These are phyloP conservation scores for Solanum pimpinellifolium DNA, from an alignment of 257 asterid species.

Conservation along the genomic window DNA sequence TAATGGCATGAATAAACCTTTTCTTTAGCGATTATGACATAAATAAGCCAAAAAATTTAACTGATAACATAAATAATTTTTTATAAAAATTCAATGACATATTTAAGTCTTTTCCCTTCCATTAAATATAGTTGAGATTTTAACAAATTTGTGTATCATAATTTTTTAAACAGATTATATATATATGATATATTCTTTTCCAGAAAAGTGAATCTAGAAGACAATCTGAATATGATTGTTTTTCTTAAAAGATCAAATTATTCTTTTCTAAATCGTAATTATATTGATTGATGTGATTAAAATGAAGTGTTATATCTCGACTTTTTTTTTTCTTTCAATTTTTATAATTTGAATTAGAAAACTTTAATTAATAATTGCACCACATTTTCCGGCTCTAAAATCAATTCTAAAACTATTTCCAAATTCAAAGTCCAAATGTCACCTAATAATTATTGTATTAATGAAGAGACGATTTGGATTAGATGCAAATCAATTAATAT, in stretches of 20 bases:
- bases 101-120: rapidly evolving
- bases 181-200: background rate
- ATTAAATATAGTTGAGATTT: no score
- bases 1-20: no score
- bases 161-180: no score
- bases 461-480: background rate
- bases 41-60: no score
- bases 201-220: background rate
- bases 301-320: background rate
- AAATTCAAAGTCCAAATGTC: background rate
- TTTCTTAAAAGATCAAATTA: background rate
- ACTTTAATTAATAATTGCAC: background rate
- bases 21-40: no score
- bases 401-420: background rate
- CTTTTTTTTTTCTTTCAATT: background rate
- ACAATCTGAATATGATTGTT: background rate
- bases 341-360: no score
- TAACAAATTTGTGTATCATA: no score
- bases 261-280: background rate
- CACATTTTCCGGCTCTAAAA: background rate
- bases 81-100: rapidly evolving
- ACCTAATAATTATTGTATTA: background rate
- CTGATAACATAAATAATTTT: no score
- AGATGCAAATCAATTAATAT: background rate
- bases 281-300: background rate